phyloP scores from a whole-genome alignment of 129 eudicot genomes.

The Saposhnikovia divaricata region DNA sequence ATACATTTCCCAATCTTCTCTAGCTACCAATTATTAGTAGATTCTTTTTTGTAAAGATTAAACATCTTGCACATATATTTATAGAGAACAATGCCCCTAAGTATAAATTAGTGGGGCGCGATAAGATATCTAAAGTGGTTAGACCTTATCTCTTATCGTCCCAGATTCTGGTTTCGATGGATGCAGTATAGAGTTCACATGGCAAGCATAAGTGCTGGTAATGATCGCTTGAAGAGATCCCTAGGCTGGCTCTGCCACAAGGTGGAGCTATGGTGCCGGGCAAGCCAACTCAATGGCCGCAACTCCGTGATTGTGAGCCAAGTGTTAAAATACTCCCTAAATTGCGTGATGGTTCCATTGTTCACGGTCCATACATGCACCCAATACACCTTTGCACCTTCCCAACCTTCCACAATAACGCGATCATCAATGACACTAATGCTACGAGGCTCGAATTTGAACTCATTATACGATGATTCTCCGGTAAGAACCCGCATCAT shows the following conservation, averaged over 20 bases:
- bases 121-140: too few relatives aligned
- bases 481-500: slow-evolving; percentile 88
- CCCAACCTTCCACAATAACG: slow-evolving; percentile 80
- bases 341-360: slow-evolving; percentile 57
- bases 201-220: slow-evolving; percentile 75
- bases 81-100: too few relatives aligned
- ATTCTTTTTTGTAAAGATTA: too few relatives aligned
- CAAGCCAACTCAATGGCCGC: slow-evolving; percentile 22
- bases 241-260: slow-evolving; percentile 75
- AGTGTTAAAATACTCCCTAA: slow-evolving; percentile 80
- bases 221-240: slow-evolving; percentile 51
- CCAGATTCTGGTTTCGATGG: too few relatives aligned
- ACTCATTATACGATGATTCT: slow-evolving; percentile 33
- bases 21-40: not conserved
- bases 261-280: slow-evolving; percentile 26
- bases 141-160: too few relatives aligned
- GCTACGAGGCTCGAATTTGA: slow-evolving; percentile 55
- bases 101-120: too few relatives aligned
- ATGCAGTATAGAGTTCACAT: slow-evolving; percentile 32
- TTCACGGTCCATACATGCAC: slow-evolving; percentile 81
- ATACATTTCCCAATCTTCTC: not conserved
- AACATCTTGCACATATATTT: not conserved
- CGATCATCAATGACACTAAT: slow-evolving; percentile 46
- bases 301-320: slow-evolving; percentile 73
- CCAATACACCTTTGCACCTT: slow-evolving; percentile 80